Percentiles rank a stretch among this genome's conserved stretches.
phyloP scores from a whole-genome alignment of 345 rosid species.

The Sonneratia caseolaris region DNA sequence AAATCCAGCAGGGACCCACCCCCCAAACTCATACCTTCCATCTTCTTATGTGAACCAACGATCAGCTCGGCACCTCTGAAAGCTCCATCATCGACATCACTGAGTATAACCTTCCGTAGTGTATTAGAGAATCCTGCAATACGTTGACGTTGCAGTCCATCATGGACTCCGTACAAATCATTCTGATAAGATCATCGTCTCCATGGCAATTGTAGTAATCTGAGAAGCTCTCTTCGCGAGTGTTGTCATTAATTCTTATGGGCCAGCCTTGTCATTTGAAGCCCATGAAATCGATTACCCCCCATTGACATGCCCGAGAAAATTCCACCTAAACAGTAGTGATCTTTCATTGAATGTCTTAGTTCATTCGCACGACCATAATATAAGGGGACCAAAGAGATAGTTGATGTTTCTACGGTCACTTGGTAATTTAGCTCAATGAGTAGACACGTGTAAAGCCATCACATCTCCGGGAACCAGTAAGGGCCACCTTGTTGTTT shows the following conservation, averaged over 20 bases:
- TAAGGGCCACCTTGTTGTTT: no score
- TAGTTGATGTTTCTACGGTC: neutral
- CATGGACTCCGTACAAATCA: neutral
- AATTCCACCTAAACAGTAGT: neutral
- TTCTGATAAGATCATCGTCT: neutral
- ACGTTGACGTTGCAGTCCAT: neutral
- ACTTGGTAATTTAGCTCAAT: neutral
- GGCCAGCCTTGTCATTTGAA: conserved; percentile 27
- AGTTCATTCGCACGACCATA: neutral
- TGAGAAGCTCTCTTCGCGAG: neutral
- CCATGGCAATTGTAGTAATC: neutral
- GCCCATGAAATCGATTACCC: neutral
- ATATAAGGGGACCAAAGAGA: no score
- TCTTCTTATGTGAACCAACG: neutral
- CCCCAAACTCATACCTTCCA: neutral
- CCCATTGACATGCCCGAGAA: neutral
- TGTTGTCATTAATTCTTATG: conserved; percentile 15
- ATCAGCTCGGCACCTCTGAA: neutral
- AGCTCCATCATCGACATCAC: neutral
- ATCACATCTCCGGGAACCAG: no score
- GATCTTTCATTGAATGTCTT: neutral
- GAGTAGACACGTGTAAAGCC: no score
- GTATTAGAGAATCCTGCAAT: conserved; percentile 6
- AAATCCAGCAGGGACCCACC: neutral
- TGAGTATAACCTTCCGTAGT: neutral